Percentiles rank a stretch among this genome's conserved stretches.
Evolutionary conservation across 371 early-diverging fungal species (phyloP).

Genomic region (Lichtheimia corymbifera): DNA sequence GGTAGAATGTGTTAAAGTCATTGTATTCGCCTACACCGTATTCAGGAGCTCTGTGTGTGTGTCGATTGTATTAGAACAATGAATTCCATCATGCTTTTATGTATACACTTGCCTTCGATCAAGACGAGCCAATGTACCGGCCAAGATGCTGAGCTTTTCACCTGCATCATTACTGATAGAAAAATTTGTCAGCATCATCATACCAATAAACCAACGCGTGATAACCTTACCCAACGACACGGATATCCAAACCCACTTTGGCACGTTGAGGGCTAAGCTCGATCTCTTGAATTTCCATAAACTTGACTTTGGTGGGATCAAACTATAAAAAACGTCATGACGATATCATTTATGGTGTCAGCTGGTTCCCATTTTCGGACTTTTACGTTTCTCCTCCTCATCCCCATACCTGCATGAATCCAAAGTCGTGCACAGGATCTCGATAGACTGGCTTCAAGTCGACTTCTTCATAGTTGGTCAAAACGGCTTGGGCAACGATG

Average conservation of each 20-base stretch:
- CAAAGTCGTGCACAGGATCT: conserved; percentile 91
- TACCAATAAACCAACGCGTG: not conserved
- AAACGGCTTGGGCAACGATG: conserved; percentile 78
- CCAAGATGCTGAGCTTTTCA: conserved; percentile 33
- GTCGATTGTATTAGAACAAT: too few species aligned
- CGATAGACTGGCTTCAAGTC: conserved; percentile 78
- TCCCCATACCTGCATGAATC: conserved; percentile 66
- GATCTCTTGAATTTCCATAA: conserved; percentile 73
- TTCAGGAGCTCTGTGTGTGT: conserved; percentile 59
- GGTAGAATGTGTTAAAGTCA: conserved; percentile 71
- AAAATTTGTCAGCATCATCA: not conserved
- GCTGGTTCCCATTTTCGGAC: too few species aligned
- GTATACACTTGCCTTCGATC: conserved; percentile 52
- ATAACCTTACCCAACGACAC: conserved; percentile 66
- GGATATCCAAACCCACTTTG: conserved; percentile 79
- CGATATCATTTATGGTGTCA: too few species aligned
- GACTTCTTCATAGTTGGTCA: conserved; percentile 88
- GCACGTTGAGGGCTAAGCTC: conserved; percentile 74
- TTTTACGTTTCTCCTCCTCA: not conserved
- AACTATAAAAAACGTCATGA: conserved; percentile 40
- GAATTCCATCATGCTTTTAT: not conserved
- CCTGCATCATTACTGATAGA: conserved; percentile 25
- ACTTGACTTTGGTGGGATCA: conserved; percentile 75
- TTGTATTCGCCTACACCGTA: conserved; percentile 73
- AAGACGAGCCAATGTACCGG: conserved; percentile 78